Conservation (phyloP, 768 basidiomycete species). For the Pholiota molesta region DNA sequence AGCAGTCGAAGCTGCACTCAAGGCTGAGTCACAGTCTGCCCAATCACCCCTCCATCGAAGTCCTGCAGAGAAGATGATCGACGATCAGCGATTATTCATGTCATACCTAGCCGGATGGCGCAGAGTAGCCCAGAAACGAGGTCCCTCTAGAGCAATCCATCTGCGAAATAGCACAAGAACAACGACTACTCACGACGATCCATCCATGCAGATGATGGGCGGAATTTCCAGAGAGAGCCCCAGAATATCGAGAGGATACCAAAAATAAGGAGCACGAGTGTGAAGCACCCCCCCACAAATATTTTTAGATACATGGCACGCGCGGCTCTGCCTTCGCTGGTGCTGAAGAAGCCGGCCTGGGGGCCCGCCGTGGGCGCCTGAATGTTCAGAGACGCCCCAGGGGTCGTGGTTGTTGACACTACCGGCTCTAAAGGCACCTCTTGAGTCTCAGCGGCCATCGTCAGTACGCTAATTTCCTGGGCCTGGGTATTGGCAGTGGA, state of each 20-base stretch:
- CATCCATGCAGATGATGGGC: slow-evolving; percentile 50
- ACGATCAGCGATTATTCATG: slow-evolving; percentile 1
- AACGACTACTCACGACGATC: slow-evolving; percentile 50
- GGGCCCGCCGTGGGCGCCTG: not conserved
- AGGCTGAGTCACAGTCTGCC: slow-evolving; percentile 44
- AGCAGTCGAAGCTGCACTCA: slow-evolving; percentile 30
- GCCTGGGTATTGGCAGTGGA: too few species aligned
- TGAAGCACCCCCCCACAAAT: slow-evolving; percentile 35
- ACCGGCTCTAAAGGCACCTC: too few species aligned
- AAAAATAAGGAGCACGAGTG: slow-evolving; percentile 48
- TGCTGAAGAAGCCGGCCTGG: slow-evolving; percentile 29
- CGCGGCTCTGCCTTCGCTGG: slow-evolving; percentile 24
- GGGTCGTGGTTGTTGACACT: too few species aligned
- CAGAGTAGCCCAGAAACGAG: too few species aligned
- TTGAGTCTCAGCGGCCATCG: too few species aligned
- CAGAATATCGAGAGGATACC: slow-evolving; percentile 60
- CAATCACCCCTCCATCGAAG: slow-evolving; percentile 60
- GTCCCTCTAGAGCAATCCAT: not conserved
- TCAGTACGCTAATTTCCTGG: too few species aligned
- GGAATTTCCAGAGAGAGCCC: slow-evolving; percentile 52
- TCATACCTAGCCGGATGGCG: too few species aligned
- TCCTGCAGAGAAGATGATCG: slow-evolving; percentile 40
- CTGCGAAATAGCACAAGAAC: not conserved
- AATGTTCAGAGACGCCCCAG: too few species aligned
- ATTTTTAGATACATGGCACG: slow-evolving; percentile 50